Percentiles rank a stretch among this genome's conserved stretches.
Conservation (phyloP, 192 early-diverging fungal species). For the Linnemannia schmuckeri region DNA sequence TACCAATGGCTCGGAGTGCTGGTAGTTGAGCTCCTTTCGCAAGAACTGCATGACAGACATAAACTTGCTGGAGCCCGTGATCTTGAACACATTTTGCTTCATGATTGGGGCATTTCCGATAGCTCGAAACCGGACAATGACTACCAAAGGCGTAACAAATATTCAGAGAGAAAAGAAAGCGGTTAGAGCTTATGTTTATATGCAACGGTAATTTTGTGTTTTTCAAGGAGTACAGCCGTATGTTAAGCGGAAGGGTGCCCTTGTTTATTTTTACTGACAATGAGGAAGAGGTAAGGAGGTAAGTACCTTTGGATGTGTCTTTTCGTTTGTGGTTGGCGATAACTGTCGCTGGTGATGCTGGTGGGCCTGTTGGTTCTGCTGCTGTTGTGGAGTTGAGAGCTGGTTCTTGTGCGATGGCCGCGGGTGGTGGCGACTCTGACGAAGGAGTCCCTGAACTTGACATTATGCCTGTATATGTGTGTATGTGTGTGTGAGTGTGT, state of each 20-base stretch:
- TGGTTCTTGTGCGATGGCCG: conserved; percentile 6
- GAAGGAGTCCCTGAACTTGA: conserved; percentile 44
- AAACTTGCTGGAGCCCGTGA: conserved; percentile 86
- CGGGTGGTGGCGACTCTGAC: conserved; percentile 44
- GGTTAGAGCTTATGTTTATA: background rate
- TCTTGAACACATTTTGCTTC: conserved; percentile 89
- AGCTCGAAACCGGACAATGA: conserved; percentile 87
- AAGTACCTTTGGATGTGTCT: conserved; percentile 62
- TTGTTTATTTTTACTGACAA: background rate
- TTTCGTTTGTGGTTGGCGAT: conserved; percentile 56
- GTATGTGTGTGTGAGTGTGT: background rate
- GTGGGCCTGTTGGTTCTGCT: conserved; percentile 31
- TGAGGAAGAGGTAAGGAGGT: background rate
- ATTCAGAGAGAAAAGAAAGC: background rate
- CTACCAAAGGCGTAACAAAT: conserved; percentile 47
- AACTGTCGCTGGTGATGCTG: conserved; percentile 37
- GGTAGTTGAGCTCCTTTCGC: conserved; percentile 84
- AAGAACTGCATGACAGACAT: conserved; percentile 88
- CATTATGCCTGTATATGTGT: conserved; percentile 10
- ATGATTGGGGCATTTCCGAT: conserved; percentile 93
- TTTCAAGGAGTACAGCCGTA: background rate
- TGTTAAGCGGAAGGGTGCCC: background rate
- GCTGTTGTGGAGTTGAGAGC: background rate
- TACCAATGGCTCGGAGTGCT: conserved; percentile 81
- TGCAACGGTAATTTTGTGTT: background rate